A percentile compares a stretch with the other conserved stretches of the same genome.
Conservation (phyloP, 2,329 filamentous ascomycete species). For the Hymenoscyphus fructigenus region DNA sequence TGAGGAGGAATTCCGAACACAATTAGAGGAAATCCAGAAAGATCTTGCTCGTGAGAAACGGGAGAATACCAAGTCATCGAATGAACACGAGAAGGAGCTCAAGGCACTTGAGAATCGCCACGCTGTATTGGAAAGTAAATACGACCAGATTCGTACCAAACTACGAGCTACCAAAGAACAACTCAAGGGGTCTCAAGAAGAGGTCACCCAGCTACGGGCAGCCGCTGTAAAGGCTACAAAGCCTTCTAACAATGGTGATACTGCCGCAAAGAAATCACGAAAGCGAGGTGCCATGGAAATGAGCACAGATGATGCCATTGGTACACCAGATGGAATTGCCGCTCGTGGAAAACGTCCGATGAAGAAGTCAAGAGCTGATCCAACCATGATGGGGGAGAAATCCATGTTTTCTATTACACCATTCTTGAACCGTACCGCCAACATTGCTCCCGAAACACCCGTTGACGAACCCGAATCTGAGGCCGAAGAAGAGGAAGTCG, state of each 20-base stretch:
- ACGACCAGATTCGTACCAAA: constrained; percentile 50
- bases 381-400: constrained; percentile 73
- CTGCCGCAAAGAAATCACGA: constrained; percentile 34
- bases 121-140: constrained; percentile 66
- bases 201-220: constrained; percentile 39
- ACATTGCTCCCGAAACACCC: constrained; percentile 46
- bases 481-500: constrained; percentile 15
- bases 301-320: constrained; percentile 46
- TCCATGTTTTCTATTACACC: constrained; percentile 93
- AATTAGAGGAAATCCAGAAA: constrained; percentile 10
- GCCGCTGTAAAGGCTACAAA: constrained; percentile 28
- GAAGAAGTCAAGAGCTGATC: constrained; percentile 59
- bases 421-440: constrained; percentile 77
- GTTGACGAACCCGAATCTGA: constrained; percentile 18
- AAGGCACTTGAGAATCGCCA: constrained; percentile 62
- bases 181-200: constrained; percentile 63
- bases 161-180: constrained; percentile 69
- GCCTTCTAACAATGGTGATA: constrained; percentile 22
- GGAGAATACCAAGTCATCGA: constrained; percentile 45
- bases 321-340: constrained; percentile 49
- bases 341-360: constrained; percentile 43
- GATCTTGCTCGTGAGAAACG: constrained; percentile 42
- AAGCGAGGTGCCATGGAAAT: constrained; percentile 45
- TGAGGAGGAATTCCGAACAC: constrained; percentile 3
- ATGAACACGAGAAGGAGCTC: constrained; percentile 42